Percentiles rank a stretch among this genome's conserved stretches.
Conservation (phyloP, 495 filamentous ascomycete genomes). For the Penicillium chermesinum region DNA sequence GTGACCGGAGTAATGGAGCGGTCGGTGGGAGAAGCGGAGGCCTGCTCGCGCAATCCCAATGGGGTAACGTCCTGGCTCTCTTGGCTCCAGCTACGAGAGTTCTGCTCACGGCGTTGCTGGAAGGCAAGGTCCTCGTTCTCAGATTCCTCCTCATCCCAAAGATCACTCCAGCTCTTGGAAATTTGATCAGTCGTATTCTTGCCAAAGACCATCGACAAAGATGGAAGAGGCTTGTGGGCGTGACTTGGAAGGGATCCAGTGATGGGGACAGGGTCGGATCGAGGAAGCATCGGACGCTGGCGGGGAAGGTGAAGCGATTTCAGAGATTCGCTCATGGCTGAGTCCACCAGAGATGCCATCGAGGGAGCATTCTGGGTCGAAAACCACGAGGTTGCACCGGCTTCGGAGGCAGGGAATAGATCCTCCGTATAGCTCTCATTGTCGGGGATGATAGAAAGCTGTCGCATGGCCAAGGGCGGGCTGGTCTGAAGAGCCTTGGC, state of each 20-base stretch:
- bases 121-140: conserved; percentile 53
- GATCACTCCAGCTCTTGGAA: conserved; percentile 96
- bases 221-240: conserved; percentile 56
- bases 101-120: conserved; percentile 63
- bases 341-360: conserved; percentile 72
- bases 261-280: conserved; percentile 53
- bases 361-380: conserved; percentile 70
- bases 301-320: conserved; percentile 52
- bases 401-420: conserved; percentile 77
- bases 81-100: conserved; percentile 76
- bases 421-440: conserved; percentile 78
- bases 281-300: conserved; percentile 34
- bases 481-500: conserved; percentile 81
- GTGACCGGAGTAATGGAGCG: conserved; percentile 15
- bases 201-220: conserved; percentile 73
- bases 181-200: conserved; percentile 63
- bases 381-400: conserved; percentile 64
- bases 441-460: conserved; percentile 82
- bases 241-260: conserved; percentile 74
- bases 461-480: conserved; percentile 66
- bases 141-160: conserved; percentile 87
- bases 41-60: conserved; percentile 37
- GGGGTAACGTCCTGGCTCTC: conserved; percentile 52
- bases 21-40: conserved; percentile 47
- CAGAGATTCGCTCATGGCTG: conserved; percentile 64